phyloP scores from a whole-genome alignment of 768 basidiomycete species.

The Termitomyces sp. region DNA sequence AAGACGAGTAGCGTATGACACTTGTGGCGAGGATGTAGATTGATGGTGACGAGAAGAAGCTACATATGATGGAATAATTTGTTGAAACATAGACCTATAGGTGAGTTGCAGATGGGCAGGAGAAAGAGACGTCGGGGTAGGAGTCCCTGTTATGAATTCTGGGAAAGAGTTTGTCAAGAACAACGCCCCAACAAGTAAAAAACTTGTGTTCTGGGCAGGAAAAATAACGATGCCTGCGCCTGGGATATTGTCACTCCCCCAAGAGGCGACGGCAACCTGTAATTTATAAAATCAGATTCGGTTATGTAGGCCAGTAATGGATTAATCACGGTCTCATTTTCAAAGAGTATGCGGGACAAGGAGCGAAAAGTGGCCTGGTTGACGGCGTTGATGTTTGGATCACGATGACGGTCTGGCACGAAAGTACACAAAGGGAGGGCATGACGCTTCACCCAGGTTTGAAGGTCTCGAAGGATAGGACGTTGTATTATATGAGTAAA shows the following conservation, averaged over 20 bases:
- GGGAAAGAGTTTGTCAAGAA: constrained; percentile 44
- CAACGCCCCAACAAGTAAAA: constrained; percentile 45
- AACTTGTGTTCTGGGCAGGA: constrained; percentile 45
- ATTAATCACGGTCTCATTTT: constrained; percentile 44
- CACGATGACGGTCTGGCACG: constrained; percentile 54
- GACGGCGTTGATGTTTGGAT: constrained; percentile 38
- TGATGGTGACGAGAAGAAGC: constrained; percentile 28
- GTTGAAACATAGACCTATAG: constrained; percentile 23
- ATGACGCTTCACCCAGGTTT: constrained; percentile 44
- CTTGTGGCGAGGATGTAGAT: constrained; percentile 28
- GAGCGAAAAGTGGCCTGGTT: constrained; percentile 52
- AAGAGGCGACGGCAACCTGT: constrained; percentile 47
- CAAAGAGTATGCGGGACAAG: constrained; percentile 45
- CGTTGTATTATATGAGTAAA: constrained; percentile 36
- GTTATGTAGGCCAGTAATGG: not conserved
- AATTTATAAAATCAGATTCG: constrained; percentile 1
- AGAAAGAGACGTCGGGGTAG: constrained; percentile 24
- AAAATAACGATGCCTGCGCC: constrained; percentile 50
- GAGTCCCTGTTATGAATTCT: constrained; percentile 30
- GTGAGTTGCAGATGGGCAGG: constrained; percentile 21
- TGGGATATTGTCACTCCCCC: constrained; percentile 38
- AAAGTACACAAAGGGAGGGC: constrained; percentile 52
- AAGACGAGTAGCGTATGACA: constrained; percentile 28
- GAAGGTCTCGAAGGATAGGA: constrained; percentile 39
- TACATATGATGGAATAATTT: constrained; percentile 25